Conservation (phyloP, 371 early-diverging fungal species). For the Mucor mucedo region DNA sequence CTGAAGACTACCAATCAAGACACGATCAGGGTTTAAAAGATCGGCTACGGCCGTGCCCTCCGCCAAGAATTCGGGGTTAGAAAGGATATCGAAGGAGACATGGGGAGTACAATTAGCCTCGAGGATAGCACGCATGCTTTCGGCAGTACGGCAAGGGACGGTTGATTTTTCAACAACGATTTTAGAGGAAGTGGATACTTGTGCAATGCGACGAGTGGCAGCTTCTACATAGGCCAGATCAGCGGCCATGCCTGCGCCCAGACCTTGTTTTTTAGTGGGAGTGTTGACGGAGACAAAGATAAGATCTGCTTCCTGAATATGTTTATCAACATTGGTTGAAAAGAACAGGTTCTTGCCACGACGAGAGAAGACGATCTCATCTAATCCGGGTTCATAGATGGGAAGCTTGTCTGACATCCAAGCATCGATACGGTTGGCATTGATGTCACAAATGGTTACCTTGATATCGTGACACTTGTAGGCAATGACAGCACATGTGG, state of each 20-base stretch:
- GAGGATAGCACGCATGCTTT: slow-evolving; percentile 86
- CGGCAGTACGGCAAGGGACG: slow-evolving; percentile 94
- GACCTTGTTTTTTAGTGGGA: slow-evolving; percentile 80
- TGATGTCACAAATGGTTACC: slow-evolving; percentile 75
- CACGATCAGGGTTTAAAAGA: slow-evolving; percentile 89
- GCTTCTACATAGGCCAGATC: slow-evolving; percentile 88
- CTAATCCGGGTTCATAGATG: slow-evolving; percentile 92
- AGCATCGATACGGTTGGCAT: slow-evolving; percentile 44
- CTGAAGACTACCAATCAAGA: slow-evolving; percentile 88
- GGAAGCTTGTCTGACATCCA: slow-evolving; percentile 91
- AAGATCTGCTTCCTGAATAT: slow-evolving; percentile 82
- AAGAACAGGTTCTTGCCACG: slow-evolving; percentile 89
- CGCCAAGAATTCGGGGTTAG: slow-evolving; percentile 97
- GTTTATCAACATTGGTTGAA: slow-evolving; percentile 76
- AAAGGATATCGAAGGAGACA: slow-evolving; percentile 86
- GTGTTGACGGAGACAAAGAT: slow-evolving; percentile 95
- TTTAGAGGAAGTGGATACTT: slow-evolving; percentile 83
- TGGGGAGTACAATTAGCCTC: slow-evolving; percentile 78
- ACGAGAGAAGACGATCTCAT: slow-evolving; percentile 76
- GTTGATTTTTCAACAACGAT: slow-evolving; percentile 96
- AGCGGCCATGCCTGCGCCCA: slow-evolving; percentile 85
- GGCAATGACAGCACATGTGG: slow-evolving; percentile 93
- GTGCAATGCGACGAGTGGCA: slow-evolving; percentile 88
- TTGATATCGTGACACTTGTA: slow-evolving; percentile 85
- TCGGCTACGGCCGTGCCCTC: slow-evolving; percentile 95